A percentile compares a stretch with the other conserved stretches of the same genome.
Evolutionary conservation across 2,329 filamentous ascomycete genomes (phyloP).

Genomic region (Colletotrichum somersetense): DNA sequence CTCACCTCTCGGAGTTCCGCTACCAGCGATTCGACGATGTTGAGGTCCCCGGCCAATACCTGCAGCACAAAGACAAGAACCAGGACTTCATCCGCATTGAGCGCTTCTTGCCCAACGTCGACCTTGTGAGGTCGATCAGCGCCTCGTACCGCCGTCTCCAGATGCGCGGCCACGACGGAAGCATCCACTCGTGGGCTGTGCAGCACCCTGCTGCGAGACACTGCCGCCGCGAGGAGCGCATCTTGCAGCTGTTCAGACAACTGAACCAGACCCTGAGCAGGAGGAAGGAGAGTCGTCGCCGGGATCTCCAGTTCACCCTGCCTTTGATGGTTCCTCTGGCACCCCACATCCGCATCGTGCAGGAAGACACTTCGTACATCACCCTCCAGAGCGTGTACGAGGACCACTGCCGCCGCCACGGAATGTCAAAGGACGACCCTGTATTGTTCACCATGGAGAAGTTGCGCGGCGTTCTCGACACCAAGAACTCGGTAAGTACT

Average conservation of each 20-base stretch:
- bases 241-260: slow-evolving; percentile 95
- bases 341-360: slow-evolving; percentile 93
- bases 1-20: slow-evolving; percentile 93
- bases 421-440: slow-evolving; percentile 93
- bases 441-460: slow-evolving; percentile 97
- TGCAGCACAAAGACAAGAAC: slow-evolving; percentile 98
- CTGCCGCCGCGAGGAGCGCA: slow-evolving; percentile 93
- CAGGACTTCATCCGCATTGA: slow-evolving; percentile 98
- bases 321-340: slow-evolving; percentile 96
- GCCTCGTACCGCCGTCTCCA: slow-evolving; percentile 93
- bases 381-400: slow-evolving; percentile 96
- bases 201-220: slow-evolving; percentile 95
- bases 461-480: slow-evolving; percentile 80
- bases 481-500: slow-evolving; percentile 69
- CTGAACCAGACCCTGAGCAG: slow-evolving; percentile 93
- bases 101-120: slow-evolving; percentile 93
- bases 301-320: slow-evolving; percentile 95
- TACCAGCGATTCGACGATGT: slow-evolving; percentile 99
- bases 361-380: slow-evolving; percentile 95
- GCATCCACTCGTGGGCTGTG: slow-evolving; percentile 94
- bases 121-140: slow-evolving; percentile 90
- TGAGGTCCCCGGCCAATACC: slow-evolving; percentile 95
- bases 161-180: slow-evolving; percentile 97
- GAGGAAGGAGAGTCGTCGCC: slow-evolving; percentile 93
- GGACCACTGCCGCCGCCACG: slow-evolving; percentile 90